phyloP scores from a whole-genome alignment of 73 alveolate genomes.

The Paramecium primaurelia region DNA sequence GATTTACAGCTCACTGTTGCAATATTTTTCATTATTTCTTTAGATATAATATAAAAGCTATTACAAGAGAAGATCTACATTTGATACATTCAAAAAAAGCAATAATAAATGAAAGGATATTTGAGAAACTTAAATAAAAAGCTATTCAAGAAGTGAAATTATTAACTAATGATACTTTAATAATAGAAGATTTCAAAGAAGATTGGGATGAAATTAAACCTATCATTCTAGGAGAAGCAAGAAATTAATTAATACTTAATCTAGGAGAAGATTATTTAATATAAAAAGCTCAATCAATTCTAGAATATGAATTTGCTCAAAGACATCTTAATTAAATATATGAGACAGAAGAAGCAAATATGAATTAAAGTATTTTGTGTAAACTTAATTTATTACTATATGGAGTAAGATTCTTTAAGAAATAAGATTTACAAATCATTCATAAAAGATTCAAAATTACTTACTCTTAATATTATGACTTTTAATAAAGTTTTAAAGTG shows the following conservation, averaged over 20 bases:
- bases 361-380: not conserved
- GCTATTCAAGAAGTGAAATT: not conserved
- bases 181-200: constrained; percentile 8
- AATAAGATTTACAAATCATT: not conserved
- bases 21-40: not conserved
- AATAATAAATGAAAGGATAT: not conserved
- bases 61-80: not conserved
- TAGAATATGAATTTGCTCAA: not conserved
- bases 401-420: constrained; percentile 18
- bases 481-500: not conserved
- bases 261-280: not conserved
- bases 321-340: constrained; percentile 1
- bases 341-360: not conserved
- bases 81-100: not conserved
- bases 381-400: constrained; percentile 1
- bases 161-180: not conserved
- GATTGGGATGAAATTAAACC: constrained; percentile 45
- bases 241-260: not conserved
- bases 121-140: not conserved
- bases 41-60: not conserved
- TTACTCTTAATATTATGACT: not conserved
- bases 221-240: not conserved
- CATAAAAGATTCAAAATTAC: constrained; percentile 11
- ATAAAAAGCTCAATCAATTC: too few relatives aligned
- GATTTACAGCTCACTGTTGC: constrained; percentile 5